Evolutionary conservation across 768 basidiomycete genomes (phyloP), one percentile per base, ranked within the genome.

Genomic region (Strobilomyces echinocephalus): DNA sequence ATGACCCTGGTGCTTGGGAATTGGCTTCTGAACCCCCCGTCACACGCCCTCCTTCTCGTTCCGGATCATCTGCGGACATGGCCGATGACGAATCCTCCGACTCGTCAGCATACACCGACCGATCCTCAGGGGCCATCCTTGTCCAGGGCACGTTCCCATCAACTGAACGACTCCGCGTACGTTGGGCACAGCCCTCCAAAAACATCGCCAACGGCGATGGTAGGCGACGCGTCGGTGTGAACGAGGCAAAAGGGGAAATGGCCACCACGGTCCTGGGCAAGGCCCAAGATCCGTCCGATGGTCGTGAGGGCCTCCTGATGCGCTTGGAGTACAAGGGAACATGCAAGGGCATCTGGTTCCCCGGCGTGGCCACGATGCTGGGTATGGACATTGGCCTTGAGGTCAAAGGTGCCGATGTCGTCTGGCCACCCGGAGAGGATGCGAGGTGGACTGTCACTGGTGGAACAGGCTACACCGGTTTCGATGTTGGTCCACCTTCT

Each of bases 61-160:
- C 80, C 1, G 76, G 76, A 47, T 85, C 86, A 7, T 84, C 84
- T 60, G 82, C 76, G 39, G 78, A 86, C 61, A 83, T 89, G 62
- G 88, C 88, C 0, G 88, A 91, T 58, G 89, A 90, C 59, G 88
- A 91, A 63, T 86, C 87, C 4, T 87, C 85, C 38, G 88, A 90
- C 63, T 85, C 87, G 1, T 84, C 75, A 67, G 34, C 78, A 66
- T 31, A 72, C 75, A 34, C 63, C 8, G 79, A 79, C 2, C 73
- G 73, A 1, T 76, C 80, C 54, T 71, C 81, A 16, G 83, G 85
- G 40, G 83, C 80, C 1, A 84, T 81, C 53, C 78, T 80, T 16
- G 77, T 89, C n/a, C 83, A 84, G 64, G 88, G 88, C 4, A 82
- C 86, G 1, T 91, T 91, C 61, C 87, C 84, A 0, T 87, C 85